Percentiles rank a stretch among this genome's conserved stretches.
Evolutionary conservation across 2,329 filamentous ascomycete genomes (phyloP).

Genomic region (Ophiostoma pallidulum): DNA sequence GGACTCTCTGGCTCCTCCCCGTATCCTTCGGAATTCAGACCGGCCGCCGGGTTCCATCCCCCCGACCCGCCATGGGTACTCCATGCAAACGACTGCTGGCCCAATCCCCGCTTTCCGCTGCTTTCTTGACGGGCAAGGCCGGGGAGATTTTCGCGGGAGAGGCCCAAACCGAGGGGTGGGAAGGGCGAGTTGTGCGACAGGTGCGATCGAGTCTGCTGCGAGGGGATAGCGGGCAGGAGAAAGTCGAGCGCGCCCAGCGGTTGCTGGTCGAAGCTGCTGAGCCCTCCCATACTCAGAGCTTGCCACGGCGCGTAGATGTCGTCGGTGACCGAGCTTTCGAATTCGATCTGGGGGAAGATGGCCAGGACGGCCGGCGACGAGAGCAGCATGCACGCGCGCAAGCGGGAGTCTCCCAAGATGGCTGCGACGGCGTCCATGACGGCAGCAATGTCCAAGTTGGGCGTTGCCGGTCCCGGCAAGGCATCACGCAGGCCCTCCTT

Average conservation of each 20-base stretch:
- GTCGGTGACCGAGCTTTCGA: conserved; percentile 36
- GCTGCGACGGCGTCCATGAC: conserved; percentile 69
- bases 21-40: conserved; percentile 16
- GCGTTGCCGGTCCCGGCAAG: conserved; percentile 53
- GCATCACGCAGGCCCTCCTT: conserved; percentile 45
- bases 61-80: conserved; percentile 18
- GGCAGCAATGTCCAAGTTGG: conserved; percentile 50
- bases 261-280: conserved; percentile 34
- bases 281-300: conserved; percentile 42
- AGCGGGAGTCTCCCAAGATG: conserved; percentile 71
- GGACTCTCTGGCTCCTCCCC: conserved; percentile 58
- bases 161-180: conserved; percentile 41
- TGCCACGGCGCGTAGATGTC: conserved; percentile 42
- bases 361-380: conserved; percentile 60
- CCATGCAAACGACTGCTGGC: conserved; percentile 19
- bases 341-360: conserved; percentile 54
- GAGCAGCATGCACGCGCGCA: conserved; percentile 61
- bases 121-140: conserved; percentile 12
- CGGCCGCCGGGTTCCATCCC: not conserved
- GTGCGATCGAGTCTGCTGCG: conserved; percentile 26
- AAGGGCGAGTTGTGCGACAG: conserved; percentile 36
- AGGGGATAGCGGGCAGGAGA: conserved; percentile 48
- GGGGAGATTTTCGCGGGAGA: conserved; percentile 28
- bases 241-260: conserved; percentile 52
- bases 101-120: conserved; percentile 19